Percentiles rank a stretch among this genome's conserved stretches.
Evolutionary conservation across 257 asterid species (phyloP).

Genomic region (Scutellaria minor): DNA sequence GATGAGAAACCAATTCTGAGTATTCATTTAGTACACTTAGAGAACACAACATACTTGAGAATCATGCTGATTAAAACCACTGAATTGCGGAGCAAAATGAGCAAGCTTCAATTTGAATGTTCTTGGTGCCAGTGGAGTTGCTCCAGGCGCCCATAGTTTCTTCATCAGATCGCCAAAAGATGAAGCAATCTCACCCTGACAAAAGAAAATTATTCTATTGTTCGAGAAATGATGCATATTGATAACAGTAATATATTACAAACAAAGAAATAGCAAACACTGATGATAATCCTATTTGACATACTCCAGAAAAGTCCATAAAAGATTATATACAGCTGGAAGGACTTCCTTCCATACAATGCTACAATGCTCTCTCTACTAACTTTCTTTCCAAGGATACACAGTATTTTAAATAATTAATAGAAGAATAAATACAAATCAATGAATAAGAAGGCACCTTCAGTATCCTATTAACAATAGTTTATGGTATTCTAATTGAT

Average conservation of each 20-base stretch:
- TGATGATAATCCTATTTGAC: slow-evolving; percentile 19
- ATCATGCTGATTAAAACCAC: slow-evolving; percentile 96
- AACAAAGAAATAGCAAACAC: slow-evolving; percentile 20
- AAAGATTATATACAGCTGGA: slow-evolving; percentile 24
- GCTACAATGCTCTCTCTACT: background rate
- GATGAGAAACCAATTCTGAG: slow-evolving; percentile 19
- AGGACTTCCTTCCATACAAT: slow-evolving; percentile 22
- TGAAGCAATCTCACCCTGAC: slow-evolving; percentile 95
- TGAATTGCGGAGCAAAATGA: slow-evolving; percentile 94
- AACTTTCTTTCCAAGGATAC: slow-evolving; percentile 8
- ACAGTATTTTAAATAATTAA: slow-evolving; percentile 16
- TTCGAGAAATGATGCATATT: slow-evolving; percentile 27
- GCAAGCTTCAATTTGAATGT: slow-evolving; percentile 86
- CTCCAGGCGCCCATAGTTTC: slow-evolving; percentile 97
- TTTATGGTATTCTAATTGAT: too few relatives aligned
- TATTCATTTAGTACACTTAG: slow-evolving; percentile 24
- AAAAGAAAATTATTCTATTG: slow-evolving; percentile 31
- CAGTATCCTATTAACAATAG: background rate
- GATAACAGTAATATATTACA: background rate
- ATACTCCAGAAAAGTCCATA: slow-evolving; percentile 13
- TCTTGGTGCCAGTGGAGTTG: slow-evolving; percentile 87
- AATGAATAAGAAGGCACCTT: background rate
- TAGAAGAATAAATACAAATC: background rate
- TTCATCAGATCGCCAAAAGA: slow-evolving; percentile 91
- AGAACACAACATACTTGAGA: slow-evolving; percentile 74